Evolutionary conservation across 2,329 filamentous ascomycete species (phyloP).

Genomic region (Colletotrichum sp.): DNA sequence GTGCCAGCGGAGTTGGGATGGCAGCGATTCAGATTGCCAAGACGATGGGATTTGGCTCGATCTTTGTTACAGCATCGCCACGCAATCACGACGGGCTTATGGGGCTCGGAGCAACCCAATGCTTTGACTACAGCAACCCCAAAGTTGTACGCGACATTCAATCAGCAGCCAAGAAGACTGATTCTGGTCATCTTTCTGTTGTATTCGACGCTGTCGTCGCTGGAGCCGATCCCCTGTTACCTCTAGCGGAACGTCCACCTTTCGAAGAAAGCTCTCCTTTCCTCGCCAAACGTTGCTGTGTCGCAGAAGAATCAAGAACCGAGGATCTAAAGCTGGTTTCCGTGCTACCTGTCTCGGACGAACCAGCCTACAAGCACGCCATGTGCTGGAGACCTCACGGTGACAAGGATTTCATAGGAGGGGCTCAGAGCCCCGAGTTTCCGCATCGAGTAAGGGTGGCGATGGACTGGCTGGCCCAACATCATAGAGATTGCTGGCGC

Average conservation of each 20-base stretch:
- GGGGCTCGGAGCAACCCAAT: constrained; percentile 33
- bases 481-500: neutral
- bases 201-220: neutral
- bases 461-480: neutral
- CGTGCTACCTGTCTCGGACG: fast-evolving
- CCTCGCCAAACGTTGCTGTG: neutral
- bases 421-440: neutral
- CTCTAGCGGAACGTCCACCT: neutral
- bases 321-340: neutral
- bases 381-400: neutral
- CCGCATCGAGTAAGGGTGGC: neutral
- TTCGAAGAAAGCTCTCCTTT: neutral
- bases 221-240: neutral
- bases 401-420: neutral
- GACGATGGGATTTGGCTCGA: constrained; percentile 29
- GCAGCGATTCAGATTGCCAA: constrained; percentile 38
- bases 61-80: constrained; percentile 34
- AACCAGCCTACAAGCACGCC: neutral
- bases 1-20: constrained; percentile 34
- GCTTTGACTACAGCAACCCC: constrained; percentile 34
- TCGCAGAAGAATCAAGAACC: neutral
- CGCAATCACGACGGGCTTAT: constrained; percentile 33
- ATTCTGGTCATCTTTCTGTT: neutral
- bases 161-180: neutral
- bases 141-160: neutral